A percentile compares a stretch with the other conserved stretches of the same genome.
Conservation (phyloP, 2,329 filamentous ascomycete species). For the Beauveria sp. region DNA sequence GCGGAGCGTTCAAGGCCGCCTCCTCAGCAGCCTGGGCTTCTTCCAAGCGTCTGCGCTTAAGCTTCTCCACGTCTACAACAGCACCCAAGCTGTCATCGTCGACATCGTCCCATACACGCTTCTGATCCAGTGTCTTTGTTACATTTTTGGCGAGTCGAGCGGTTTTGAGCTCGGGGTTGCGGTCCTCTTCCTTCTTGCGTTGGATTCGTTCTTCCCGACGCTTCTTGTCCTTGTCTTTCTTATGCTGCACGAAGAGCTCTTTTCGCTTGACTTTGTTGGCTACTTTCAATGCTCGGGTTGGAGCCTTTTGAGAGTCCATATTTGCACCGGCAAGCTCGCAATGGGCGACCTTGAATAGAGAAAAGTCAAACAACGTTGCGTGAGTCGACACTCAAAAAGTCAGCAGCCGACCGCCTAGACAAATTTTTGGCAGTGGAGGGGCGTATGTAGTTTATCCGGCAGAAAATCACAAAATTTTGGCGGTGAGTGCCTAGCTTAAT, state of each 20-base stretch:
- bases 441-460: conserved; percentile 15
- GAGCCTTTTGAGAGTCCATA: conserved; percentile 29
- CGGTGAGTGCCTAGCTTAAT: conserved; percentile 22
- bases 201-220: conserved; percentile 71
- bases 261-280: conserved; percentile 76
- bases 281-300: conserved; percentile 35
- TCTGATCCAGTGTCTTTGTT: conserved; percentile 74
- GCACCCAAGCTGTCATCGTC: conserved; percentile 51
- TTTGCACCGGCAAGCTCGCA: neutral
- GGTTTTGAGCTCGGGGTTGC: conserved; percentile 67
- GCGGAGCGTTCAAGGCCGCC: conserved; percentile 34
- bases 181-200: conserved; percentile 77
- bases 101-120: conserved; percentile 82
- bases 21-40: conserved; percentile 45
- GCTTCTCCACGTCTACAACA: conserved; percentile 50
- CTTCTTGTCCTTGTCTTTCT: conserved; percentile 65
- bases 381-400: conserved; percentile 1
- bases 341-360: neutral
- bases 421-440: conserved; percentile 14
- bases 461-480: conserved; percentile 31
- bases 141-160: conserved; percentile 71
- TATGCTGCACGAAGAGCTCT: conserved; percentile 70
- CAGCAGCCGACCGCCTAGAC: conserved; percentile 6
- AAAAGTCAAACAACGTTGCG: neutral
- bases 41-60: conserved; percentile 50